A percentile compares a stretch with the other conserved stretches of the same genome.
These are phyloP conservation scores for Metschnikowia lochheadii DNA, from an alignment of 805 yeast genomes.

Conservation along the genomic window DNA sequence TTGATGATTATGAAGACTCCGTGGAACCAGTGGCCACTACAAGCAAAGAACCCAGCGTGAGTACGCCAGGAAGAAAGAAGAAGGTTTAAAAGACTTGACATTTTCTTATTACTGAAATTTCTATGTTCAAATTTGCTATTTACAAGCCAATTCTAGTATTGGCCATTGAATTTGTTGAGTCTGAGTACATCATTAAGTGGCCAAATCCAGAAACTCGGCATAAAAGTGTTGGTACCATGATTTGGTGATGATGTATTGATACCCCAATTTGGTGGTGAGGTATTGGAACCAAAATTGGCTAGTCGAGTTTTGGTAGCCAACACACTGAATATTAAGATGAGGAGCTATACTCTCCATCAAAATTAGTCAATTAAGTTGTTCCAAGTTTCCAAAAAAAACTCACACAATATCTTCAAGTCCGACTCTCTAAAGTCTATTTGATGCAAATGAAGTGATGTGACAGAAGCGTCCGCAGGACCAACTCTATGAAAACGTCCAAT, in stretches of 20 bases:
- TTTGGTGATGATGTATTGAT: too few species aligned
- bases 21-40: slow-evolving; percentile 14
- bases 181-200: too few species aligned
- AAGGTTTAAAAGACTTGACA: neutral
- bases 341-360: too few species aligned
- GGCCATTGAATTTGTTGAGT: neutral
- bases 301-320: too few species aligned
- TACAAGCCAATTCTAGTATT: slow-evolving; percentile 1
- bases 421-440: neutral
- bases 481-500: neutral
- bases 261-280: too few species aligned
- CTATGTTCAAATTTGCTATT: neutral
- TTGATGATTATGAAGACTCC: slow-evolving; percentile 20
- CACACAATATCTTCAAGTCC: too few species aligned
- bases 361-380: too few species aligned
- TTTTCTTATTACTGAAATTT: neutral
- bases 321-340: too few species aligned
- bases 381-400: too few species aligned
- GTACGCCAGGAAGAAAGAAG: slow-evolving; percentile 17
- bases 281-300: too few species aligned
- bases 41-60: slow-evolving; percentile 8
- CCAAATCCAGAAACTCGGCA: too few species aligned
- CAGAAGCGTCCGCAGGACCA: neutral
- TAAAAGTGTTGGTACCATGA: too few species aligned
- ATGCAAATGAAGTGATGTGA: neutral